Conservation (phyloP, 495 filamentous ascomycete species). For the Neurospora terricola region DNA sequence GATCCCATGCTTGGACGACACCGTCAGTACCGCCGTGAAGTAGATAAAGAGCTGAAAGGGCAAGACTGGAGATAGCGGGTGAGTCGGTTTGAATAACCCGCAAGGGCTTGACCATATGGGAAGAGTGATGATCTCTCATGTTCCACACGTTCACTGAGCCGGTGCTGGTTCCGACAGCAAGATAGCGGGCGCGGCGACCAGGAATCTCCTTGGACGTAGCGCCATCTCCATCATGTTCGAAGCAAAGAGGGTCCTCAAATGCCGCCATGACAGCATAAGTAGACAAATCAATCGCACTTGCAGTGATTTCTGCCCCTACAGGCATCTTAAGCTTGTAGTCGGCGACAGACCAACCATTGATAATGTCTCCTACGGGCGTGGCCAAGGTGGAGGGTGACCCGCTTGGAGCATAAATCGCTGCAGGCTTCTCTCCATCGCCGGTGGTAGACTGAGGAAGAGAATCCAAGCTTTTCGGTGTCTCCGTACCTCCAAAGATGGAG, state of each 20-base stretch:
- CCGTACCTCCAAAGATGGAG: conserved; percentile 15
- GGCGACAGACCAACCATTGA: conserved; percentile 20
- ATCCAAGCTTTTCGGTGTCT: not conserved
- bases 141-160: conserved; percentile 81
- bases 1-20: conserved; percentile 94
- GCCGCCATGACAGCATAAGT: conserved; percentile 56
- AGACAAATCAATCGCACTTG: conserved; percentile 68
- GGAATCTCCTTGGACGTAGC: conserved; percentile 48
- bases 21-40: conserved; percentile 93
- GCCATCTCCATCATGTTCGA: conserved; percentile 11
- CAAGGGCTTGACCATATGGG: conserved; percentile 49
- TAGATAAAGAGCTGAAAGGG: conserved; percentile 74
- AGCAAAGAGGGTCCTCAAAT: conserved; percentile 61
- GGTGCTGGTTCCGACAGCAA: conserved; percentile 72
- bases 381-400: not conserved
- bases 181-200: conserved; percentile 70
- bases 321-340: conserved; percentile 23
- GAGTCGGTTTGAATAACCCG: conserved; percentile 86
- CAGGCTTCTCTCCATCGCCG: not conserved
- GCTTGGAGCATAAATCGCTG: not conserved
- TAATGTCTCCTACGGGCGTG: not conserved
- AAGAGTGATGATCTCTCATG: conserved; percentile 49
- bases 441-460: not conserved
- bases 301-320: conserved; percentile 43
- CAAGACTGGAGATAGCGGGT: conserved; percentile 77